Base-by-base conservation (phyloP, 1,284 basidiomycete species). In the Pseudozyma sp. region DNA sequence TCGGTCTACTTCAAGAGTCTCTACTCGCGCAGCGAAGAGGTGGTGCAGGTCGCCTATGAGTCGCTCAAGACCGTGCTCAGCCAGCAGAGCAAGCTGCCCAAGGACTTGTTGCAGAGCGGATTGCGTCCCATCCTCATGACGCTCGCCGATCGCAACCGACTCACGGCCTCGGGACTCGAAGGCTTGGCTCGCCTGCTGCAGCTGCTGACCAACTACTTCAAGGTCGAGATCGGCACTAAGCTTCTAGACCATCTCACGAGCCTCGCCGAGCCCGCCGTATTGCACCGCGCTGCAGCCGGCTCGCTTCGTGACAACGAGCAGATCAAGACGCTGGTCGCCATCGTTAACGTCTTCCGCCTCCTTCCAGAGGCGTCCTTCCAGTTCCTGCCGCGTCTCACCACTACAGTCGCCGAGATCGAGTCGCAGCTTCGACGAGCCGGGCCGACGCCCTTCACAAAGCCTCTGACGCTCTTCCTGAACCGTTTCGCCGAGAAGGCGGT, bases 141-240 rank as follows among this genome's bases (percentile, higher is more conserved):
- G 82, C 89, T 99, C 17, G 95, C 95, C 5, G 97, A 99, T 85
- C 92, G 95, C 43, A 94, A 95, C 82, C 90, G 94, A 33, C 88
- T 99, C 33, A 96, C 94, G 5, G 92, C 97, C n/a, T 90, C 93
- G 7, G 95, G 96, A 17, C 87, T 99, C 49, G 82, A 98, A 84
- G 97, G 97, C 5, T 87, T 99, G 29, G 96, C 97, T 13, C 90
- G 95, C n/a, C 88, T 99, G 64, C 87, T 99, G 52, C 94, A 97
- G 85, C 88, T 99, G 7, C 86, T 99, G 59, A 97, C 95, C 49
- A 98, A 97, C 84, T 99, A 99, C 86, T 99, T 99, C 90, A 99
- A 99, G 85, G 96, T 99, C 45, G 97, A 99, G 86, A 99, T 99
- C 76, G 97, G 97, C 9, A 90, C 93, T 85, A 99, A 99, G 86